These are phyloP conservation scores for Lactifluus echinatus DNA, from an alignment of 768 basidiomycete genomes.

Conservation along the genomic window DNA sequence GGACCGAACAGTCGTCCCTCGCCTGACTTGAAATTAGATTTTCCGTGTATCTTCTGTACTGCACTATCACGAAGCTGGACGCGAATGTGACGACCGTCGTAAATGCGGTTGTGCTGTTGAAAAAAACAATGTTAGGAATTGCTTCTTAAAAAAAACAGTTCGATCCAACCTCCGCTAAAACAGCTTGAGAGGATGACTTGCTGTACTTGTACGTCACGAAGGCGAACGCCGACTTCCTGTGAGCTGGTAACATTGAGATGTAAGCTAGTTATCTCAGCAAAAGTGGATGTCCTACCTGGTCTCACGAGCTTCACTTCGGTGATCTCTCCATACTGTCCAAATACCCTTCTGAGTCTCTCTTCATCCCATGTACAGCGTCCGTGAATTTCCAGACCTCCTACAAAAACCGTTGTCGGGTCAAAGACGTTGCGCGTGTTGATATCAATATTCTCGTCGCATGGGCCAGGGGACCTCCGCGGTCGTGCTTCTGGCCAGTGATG, in stretches of 20 bases:
- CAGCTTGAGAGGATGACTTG: conserved; percentile 57
- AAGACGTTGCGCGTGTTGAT: conserved; percentile 32
- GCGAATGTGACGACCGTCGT: conserved; percentile 63
- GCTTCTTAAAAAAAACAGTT: not conserved
- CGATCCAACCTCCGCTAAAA: conserved; percentile 48
- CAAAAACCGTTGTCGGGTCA: conserved; percentile 65
- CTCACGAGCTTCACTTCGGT: conserved; percentile 57
- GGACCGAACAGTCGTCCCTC: conserved; percentile 10
- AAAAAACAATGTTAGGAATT: conserved; percentile 1
- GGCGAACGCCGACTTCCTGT: conserved; percentile 63
- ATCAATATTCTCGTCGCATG: conserved; percentile 10
- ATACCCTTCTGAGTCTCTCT: conserved; percentile 46
- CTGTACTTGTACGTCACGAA: conserved; percentile 64
- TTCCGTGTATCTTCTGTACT: conserved; percentile 30
- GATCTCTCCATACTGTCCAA: conserved; percentile 55
- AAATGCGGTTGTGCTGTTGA: conserved; percentile 59
- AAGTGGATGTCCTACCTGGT: conserved; percentile 41
- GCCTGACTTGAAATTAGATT: conserved; percentile 24
- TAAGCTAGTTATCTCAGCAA: not conserved
- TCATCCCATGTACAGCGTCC: conserved; percentile 65
- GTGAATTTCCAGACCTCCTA: conserved; percentile 63
- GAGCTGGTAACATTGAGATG: conserved; percentile 34
- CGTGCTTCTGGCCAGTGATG: conserved; percentile 2
- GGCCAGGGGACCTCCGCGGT: not conserved
- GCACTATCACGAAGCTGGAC: conserved; percentile 69